These are phyloP conservation scores for Blastocystis sp. DNA, from an alignment of 352 stramenopile genomes.

Conservation along the genomic window DNA sequence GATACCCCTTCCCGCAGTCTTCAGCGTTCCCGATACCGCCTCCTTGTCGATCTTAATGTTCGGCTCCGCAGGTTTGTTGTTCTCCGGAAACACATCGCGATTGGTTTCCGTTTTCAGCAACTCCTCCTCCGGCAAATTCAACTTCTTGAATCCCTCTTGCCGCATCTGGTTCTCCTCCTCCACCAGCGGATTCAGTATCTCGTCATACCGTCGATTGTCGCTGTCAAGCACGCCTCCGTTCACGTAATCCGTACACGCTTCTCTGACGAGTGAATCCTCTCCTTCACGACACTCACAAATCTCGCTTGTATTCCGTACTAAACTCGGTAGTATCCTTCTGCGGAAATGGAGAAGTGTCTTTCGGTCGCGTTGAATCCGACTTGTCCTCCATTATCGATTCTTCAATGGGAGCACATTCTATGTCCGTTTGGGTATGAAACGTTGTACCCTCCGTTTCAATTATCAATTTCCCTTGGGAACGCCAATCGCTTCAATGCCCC, in stretches of 20 bases:
- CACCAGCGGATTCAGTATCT: neutral
- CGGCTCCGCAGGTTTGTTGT: neutral
- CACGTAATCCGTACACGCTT: neutral
- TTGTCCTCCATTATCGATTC: no score
- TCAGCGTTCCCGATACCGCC: neutral
- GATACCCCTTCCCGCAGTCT: neutral
- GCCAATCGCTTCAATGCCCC: no score
- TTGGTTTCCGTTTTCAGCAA: neutral
- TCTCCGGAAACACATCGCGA: neutral
- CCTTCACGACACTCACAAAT: neutral
- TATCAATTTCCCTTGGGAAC: no score
- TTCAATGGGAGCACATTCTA: no score
- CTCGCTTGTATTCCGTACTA: neutral
- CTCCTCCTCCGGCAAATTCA: conserved; percentile 38
- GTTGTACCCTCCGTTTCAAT: no score
- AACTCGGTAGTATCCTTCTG: no score
- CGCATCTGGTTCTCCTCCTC: conserved; percentile 33
- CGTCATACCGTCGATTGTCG: neutral
- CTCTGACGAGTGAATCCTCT: neutral
- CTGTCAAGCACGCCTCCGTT: neutral
- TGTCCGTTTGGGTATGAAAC: no score
- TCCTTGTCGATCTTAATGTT: conserved; percentile 29
- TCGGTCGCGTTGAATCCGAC: no score
- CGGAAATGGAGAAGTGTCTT: no score
- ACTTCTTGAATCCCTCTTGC: conserved; percentile 10